Conservation (phyloP, 2,329 filamentous ascomycete species). For the Beauveria australis region DNA sequence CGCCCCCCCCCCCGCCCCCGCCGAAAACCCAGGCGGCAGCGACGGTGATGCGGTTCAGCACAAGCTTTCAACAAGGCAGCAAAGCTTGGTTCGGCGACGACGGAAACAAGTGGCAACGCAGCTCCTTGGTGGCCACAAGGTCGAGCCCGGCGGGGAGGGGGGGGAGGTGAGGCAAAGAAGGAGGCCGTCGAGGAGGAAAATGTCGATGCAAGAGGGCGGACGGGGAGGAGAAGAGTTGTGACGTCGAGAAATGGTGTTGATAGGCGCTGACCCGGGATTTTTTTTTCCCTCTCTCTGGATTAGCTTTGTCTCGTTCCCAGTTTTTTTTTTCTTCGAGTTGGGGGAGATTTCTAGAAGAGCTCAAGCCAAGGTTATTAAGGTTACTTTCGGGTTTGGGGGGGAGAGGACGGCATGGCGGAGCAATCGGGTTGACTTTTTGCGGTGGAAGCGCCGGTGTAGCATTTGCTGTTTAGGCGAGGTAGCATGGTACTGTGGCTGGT, state of each 20-base stretch:
- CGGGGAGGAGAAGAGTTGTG: neutral
- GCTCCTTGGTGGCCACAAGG: neutral
- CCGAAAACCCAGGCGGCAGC: conserved; percentile 1
- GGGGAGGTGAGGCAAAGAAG: neutral
- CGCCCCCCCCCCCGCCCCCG: too few relatives aligned
- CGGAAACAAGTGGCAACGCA: neutral
- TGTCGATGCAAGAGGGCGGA: neutral
- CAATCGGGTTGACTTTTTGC: conserved; percentile 3
- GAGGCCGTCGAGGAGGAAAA: neutral
- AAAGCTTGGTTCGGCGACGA: neutral
- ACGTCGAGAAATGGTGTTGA: conserved; percentile 1
- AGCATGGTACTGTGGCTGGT: neutral
- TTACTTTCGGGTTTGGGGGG: neutral
- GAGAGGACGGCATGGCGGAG: neutral
- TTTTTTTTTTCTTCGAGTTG: neutral
- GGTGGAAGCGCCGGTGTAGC: neutral
- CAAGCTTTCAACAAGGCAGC: neutral
- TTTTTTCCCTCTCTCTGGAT: neutral
- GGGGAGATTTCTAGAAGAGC: neutral
- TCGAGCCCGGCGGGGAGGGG: neutral
- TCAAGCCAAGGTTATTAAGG: neutral
- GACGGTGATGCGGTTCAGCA: neutral
- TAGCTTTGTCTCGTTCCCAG: neutral
- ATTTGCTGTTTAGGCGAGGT: neutral
- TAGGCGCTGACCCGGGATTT: conserved; percentile 2